Evolutionary conservation across 495 filamentous ascomycete species (phyloP), one percentile per base, ranked within the genome.

Genomic region (Hypomontagnella monticulosa): DNA sequence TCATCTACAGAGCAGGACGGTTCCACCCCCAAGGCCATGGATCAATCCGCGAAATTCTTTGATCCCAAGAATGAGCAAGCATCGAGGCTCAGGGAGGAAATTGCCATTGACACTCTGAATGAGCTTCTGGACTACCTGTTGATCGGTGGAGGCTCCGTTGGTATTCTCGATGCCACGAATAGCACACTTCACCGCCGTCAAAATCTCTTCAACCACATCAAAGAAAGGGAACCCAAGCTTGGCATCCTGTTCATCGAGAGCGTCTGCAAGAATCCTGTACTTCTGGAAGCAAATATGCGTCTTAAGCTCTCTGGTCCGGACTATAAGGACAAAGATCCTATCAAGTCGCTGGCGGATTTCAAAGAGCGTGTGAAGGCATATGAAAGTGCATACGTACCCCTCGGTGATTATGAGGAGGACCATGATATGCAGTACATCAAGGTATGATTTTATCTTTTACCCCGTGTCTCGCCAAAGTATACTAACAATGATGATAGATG

Each of bases 161-260:
- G 95, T n/a, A 97, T 98, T 61, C 85, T 97, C 14, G 94, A 98
- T 79, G 94, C 94, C 7, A 99, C 95, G 1, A 99, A 99, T 78
- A 97, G 93, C 78, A 99, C 94, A 0, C 82, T 94, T 51, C 84
- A 91, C 56, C 89, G 95, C 16, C 84, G 95, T 43, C 89, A 96
- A 74, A 84, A 89, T 1, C 83, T 99, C 19, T 90, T 97, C 59
- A 85, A 93, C 36, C 87, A 88, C 58, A 91, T 99, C 70, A 89
- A 91, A 52, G 79, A 88, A 46, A 85, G 90, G 46, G 94, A 95
- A 62, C 94, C 95, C 4, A 89, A 89, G 40, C 80, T 99, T 27
- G 93, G 93, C 20, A 91, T 99, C 16, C 76, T 99, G 15, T 98
- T 97, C 77, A 88, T 98, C 4, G 95, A 99, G 76, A 96, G 91